These are phyloP conservation scores for Nakaseomyces nivariensis DNA, from an alignment of 1,139 yeast species.

Conservation along the genomic window DNA sequence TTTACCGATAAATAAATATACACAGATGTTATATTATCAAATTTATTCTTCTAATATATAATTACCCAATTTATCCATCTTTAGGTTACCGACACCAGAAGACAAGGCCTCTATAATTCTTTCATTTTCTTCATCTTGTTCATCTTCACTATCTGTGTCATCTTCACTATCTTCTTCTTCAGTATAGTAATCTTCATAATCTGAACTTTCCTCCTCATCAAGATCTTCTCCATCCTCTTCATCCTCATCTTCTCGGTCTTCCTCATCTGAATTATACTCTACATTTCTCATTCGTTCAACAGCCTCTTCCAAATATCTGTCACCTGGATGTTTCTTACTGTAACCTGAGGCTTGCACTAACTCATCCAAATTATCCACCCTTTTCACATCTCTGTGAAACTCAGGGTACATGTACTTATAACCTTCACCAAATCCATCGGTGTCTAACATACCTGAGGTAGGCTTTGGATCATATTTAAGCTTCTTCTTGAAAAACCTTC, in stretches of 20 bases:
- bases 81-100: slow-evolving; percentile 48
- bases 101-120: slow-evolving; percentile 60
- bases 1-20: background rate
- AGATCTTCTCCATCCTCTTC: slow-evolving; percentile 9
- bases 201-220: slow-evolving; percentile 29
- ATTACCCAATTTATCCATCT: slow-evolving; percentile 75
- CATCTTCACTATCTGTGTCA: slow-evolving; percentile 31
- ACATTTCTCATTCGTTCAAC: slow-evolving; percentile 52
- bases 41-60: slow-evolving; percentile 48
- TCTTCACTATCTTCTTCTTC: slow-evolving; percentile 28
- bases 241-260: slow-evolving; percentile 7
- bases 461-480: slow-evolving; percentile 60
- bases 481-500: slow-evolving; percentile 71
- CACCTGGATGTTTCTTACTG: slow-evolving; percentile 56
- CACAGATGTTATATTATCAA: background rate
- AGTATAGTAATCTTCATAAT: slow-evolving; percentile 19
- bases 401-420: slow-evolving; percentile 70
- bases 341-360: slow-evolving; percentile 89
- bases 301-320: slow-evolving; percentile 66
- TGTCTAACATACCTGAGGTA: slow-evolving; percentile 60
- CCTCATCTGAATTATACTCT: slow-evolving; percentile 26
- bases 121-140: slow-evolving; percentile 54
- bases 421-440: slow-evolving; percentile 74
- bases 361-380: slow-evolving; percentile 63
- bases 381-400: slow-evolving; percentile 62